A percentile compares a stretch with the other conserved stretches of the same genome.
These are phyloP conservation scores for Colletotrichum eleusines DNA, from an alignment of 2,329 filamentous ascomycete genomes.

Conservation along the genomic window DNA sequence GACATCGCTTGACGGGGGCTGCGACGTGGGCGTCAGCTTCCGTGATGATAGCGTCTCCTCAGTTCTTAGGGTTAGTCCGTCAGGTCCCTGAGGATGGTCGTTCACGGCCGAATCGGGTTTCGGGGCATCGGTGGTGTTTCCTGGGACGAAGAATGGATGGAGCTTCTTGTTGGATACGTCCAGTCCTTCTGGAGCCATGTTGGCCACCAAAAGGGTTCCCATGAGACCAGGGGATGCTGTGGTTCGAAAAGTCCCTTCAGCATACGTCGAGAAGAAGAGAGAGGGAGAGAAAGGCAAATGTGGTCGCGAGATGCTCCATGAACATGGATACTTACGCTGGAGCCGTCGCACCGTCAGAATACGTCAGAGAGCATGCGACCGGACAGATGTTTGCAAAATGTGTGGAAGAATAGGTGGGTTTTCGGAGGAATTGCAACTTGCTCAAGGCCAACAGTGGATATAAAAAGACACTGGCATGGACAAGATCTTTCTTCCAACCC, in stretches of 20 bases:
- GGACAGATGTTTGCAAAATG: not conserved
- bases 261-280: not conserved
- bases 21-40: conserved; percentile 13
- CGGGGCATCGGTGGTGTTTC: conserved; percentile 15
- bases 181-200: conserved; percentile 58
- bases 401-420: not conserved
- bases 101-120: not conserved
- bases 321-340: conserved; percentile 25
- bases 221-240: conserved; percentile 48
- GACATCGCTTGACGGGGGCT: conserved; percentile 25
- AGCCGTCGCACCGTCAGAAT: conserved; percentile 32
- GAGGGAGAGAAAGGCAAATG: not conserved
- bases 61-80: not conserved
- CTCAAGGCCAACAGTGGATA: not conserved
- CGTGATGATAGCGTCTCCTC: not conserved
- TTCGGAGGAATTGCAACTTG: not conserved
- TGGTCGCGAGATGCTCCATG: not conserved
- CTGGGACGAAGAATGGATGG: conserved; percentile 66
- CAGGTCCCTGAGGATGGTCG: not conserved
- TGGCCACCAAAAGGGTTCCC: conserved; percentile 57
- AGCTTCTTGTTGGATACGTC: conserved; percentile 59
- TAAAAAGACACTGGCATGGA: not conserved
- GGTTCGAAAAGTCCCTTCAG: not conserved
- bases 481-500: not conserved
- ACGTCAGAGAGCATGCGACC: conserved; percentile 39